Base-by-base conservation (phyloP, 2,329 filamentous ascomycete species). In the Apiospora rasikravindrae region DNA sequence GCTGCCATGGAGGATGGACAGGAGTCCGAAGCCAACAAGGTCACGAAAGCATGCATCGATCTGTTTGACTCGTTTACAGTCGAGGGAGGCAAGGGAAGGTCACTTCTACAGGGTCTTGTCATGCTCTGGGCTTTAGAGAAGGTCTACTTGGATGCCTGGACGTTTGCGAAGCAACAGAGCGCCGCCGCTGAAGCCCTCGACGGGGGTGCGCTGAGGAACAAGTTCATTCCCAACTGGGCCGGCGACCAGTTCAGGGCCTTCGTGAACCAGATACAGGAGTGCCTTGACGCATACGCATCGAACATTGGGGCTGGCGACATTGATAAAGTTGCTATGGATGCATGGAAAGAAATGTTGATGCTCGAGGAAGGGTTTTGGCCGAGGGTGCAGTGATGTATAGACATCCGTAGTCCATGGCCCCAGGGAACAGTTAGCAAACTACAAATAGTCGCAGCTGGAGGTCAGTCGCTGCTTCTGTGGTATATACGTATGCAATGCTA, bases 61-160 rank as follows among this genome's bases (percentile, higher is more conserved):
- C 64, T 80, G 14, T 80, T 80, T 37, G 78, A 80, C 73, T 79
- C 78, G 6, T 81, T 80, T 70, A 67, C 73, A 10, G 73, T 75
- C 14, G 49, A 42, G 1, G 37, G 49, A n/a, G 69, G 26, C 6
- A 26, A 13, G 8, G 33, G 26, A 10, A 16, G 49, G n/a, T 70
- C 49, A 29, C 75, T 80, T 77, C 82, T 95, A 2, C 92, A 94
- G 78, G 92, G 91, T 7, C 85, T 94, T 73, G 87, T 94, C 2
- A 86, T 93, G n/a, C 87, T 95, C 33, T 95, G 92, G 90, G 90
- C 90, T n/a, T 94, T 91, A 1, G 93, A 96, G 82, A 89, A 86
- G 67, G 88, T 86, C 73, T 92, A 92, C 77, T 78, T 91, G 24
- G 84, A 88, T 51, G 86, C 90, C 16, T 92, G 90, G 90, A 84